Conservation (phyloP, 306 rosid species). For the Glycyrrhiza uralensis region DNA sequence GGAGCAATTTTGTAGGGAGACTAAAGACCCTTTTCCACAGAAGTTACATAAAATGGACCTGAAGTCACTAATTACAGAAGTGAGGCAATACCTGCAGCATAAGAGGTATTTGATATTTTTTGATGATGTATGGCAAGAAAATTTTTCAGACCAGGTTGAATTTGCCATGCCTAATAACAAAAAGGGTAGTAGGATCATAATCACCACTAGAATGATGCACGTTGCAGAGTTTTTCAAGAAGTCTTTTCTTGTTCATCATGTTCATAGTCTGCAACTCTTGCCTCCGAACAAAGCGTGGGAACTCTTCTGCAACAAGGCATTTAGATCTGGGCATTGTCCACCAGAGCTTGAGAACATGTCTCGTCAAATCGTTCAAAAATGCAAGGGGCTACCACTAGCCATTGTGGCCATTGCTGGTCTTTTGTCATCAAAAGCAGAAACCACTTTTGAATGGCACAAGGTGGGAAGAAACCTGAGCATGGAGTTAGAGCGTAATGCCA, state of each 20-base stretch:
- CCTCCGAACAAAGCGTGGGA: background rate
- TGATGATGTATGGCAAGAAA: slow-evolving; percentile 13
- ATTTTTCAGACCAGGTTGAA: background rate
- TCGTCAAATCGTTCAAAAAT: background rate
- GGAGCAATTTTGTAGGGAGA: background rate
- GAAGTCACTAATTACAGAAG: background rate
- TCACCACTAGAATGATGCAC: background rate
- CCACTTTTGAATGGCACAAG: background rate
- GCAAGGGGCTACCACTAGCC: background rate
- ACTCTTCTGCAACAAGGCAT: slow-evolving; percentile 11
- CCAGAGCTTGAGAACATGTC: background rate
- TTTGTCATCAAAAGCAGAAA: background rate
- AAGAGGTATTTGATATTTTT: background rate
- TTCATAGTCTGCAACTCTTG: background rate
- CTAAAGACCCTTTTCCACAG: background rate
- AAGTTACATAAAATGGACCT: background rate
- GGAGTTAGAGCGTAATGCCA: background rate
- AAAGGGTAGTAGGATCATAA: background rate
- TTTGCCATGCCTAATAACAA: background rate
- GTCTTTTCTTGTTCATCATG: background rate
- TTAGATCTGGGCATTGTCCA: background rate
- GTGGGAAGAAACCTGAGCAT: background rate
- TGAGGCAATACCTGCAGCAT: background rate
- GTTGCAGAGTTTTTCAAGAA: background rate
- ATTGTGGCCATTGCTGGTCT: slow-evolving; percentile 17